Evolutionary conservation across 352 stramenopile genomes (phyloP), one percentile per base, ranked within the genome.

Genomic region (Globisporangium rhizosaccharum): DNA sequence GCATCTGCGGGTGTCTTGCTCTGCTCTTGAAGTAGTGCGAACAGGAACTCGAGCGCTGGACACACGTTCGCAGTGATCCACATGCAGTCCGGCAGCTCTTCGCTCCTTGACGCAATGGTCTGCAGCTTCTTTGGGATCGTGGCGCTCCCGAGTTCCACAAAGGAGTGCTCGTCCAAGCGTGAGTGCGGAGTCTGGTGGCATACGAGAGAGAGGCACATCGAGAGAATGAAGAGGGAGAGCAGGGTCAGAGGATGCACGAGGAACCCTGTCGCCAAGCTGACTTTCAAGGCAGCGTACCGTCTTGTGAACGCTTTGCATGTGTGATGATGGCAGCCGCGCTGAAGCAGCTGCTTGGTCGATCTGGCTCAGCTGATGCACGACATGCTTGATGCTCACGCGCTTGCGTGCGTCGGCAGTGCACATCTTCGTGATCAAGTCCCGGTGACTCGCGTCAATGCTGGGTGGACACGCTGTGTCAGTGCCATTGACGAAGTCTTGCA

Each of bases 11-110:
- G 12, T 17, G 23, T 26, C 41, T 58, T 51, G 23, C 15, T 15
- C 15, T 25, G 28, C 23, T 51, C 39, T 8, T 28, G 5, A 0
- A 58, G 25, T 2, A 49, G 4, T 2, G 25, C 25, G 25, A 51
- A 58, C 8, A 58, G 50, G 44, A 51, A 44, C 25, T 42, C 25
- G 41, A 58, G 53, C 3, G 53, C 53, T 7, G 41, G 53, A 18
- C 9, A 41, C 25, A 58, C 53, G 17, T 51, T 51, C 25, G 4
- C 18, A 14, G 26, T 33, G 6, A 58, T 44, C 53, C 53, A 58
- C 50, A 26, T 17, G 10, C 14, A 33, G 10, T 30, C 30, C 18
- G 50, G 17, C 10, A 45, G 20, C 18, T 45, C 30, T 26, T 36
- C 46, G 23, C 46, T 36, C 20, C 46, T 23, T 5, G 30, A 25